Percentiles rank a stretch among this genome's conserved stretches.
Conservation (phyloP, 2,329 filamentous ascomycete genomes). For the Clonostachys byssicola region DNA sequence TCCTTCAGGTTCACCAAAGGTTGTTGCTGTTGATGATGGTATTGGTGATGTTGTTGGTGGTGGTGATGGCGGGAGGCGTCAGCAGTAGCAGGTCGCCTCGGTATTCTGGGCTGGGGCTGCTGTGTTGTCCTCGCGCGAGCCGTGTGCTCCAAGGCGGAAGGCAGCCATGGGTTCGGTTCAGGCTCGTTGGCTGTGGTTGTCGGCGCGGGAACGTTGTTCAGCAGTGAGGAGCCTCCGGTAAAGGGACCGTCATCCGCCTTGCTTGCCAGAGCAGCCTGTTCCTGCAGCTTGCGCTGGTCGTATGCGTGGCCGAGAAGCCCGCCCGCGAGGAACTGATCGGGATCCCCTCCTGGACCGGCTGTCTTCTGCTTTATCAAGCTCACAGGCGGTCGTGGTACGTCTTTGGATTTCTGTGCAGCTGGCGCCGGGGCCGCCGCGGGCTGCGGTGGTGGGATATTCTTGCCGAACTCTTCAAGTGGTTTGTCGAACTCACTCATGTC, state of each 20-base stretch:
- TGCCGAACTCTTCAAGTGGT: constrained; percentile 43
- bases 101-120: neutral
- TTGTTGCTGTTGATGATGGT: constrained; percentile 32
- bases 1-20: constrained; percentile 52
- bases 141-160: constrained; percentile 29
- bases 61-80: constrained; percentile 8
- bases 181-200: constrained; percentile 11
- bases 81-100: constrained; percentile 14
- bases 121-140: constrained; percentile 18
- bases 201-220: constrained; percentile 24
- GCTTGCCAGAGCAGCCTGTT: constrained; percentile 18
- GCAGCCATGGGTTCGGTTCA: constrained; percentile 26
- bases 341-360: constrained; percentile 4
- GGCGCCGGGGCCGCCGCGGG: neutral
- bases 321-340: constrained; percentile 41
- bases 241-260: constrained; percentile 36
- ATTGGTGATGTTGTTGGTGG: constrained; percentile 3
- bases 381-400: too few species aligned
- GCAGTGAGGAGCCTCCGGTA: constrained; percentile 50
- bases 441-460: constrained; percentile 13
- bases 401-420: too few species aligned
- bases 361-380: neutral
- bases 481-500: constrained; percentile 57
- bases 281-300: constrained; percentile 37
- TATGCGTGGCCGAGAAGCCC: constrained; percentile 49